A percentile compares a stretch with the other conserved stretches of the same genome.
phyloP scores from a whole-genome alignment of 306 rosid genomes.

The Trifolium repens region DNA sequence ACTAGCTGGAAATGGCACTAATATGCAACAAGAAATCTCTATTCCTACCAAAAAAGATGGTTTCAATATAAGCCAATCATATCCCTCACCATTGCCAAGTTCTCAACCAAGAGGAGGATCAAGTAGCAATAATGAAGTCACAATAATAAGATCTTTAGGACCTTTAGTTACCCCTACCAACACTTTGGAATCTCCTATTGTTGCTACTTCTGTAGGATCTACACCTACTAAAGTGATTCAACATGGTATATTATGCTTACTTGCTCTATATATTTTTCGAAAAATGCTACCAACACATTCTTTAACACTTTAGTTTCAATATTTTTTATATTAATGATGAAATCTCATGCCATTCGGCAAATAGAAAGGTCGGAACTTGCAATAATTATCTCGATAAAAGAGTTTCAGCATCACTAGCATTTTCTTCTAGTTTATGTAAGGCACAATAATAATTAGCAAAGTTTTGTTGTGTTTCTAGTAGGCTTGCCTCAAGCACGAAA shows the following conservation, averaged over 20 bases:
- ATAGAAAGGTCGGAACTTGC: too few species aligned
- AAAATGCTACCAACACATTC: background rate
- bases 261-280: background rate
- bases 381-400: background rate
- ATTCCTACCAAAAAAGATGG: conserved; percentile 52
- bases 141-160: conserved; percentile 43
- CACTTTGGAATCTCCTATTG: conserved; percentile 54
- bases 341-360: background rate
- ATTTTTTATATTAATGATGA: background rate
- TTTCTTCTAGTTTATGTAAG: conserved; percentile 17
- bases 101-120: conserved; percentile 52
- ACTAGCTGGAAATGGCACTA: conserved; percentile 75
- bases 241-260: conserved; percentile 53
- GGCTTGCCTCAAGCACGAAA: conserved; percentile 92
- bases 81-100: conserved; percentile 50
- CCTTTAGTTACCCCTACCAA: conserved; percentile 49
- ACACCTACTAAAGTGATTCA: conserved; percentile 52
- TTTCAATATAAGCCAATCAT: conserved; percentile 51
- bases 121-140: conserved; percentile 49
- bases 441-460: background rate
- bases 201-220: conserved; percentile 50
- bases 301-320: background rate
- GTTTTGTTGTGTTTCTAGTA: conserved; percentile 46
- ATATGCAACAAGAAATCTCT: conserved; percentile 50
- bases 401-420: background rate